phyloP scores from a whole-genome alignment of 1,284 basidiomycete species.

The Meripilus lineatus region DNA sequence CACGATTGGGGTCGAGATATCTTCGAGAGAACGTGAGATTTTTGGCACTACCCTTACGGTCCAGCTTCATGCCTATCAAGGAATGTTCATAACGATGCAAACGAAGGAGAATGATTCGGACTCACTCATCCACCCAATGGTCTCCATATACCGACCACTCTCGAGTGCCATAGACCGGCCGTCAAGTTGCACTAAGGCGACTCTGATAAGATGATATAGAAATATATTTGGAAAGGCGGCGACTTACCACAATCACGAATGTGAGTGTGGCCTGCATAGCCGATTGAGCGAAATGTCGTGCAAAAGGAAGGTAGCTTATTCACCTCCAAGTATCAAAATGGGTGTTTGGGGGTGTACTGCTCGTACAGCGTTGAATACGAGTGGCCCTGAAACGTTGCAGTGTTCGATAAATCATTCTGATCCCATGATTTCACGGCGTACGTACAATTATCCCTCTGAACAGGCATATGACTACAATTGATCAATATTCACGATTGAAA shows the following conservation, averaged over 20 bases:
- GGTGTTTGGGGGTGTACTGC: conserved; percentile 68
- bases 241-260: conserved; percentile 70
- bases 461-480: conserved; percentile 64
- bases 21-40: conserved; percentile 61
- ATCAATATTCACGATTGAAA: neutral
- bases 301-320: conserved; percentile 3
- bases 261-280: conserved; percentile 58
- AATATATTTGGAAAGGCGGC: conserved; percentile 14
- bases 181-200: conserved; percentile 45
- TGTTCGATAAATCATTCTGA: neutral
- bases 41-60: conserved; percentile 34
- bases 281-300: neutral
- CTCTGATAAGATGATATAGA: neutral
- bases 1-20: conserved; percentile 71
- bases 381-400: conserved; percentile 44
- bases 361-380: conserved; percentile 72
- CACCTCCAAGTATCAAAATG: conserved; percentile 75
- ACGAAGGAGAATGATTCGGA: neutral
- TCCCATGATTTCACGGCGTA: too few species aligned
- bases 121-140: conserved; percentile 63
- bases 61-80: conserved; percentile 36
- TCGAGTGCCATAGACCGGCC: conserved; percentile 68
- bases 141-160: conserved; percentile 86
- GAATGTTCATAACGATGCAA: neutral
- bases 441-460: conserved; percentile 56